A percentile compares a stretch with the other conserved stretches of the same genome.
These are phyloP conservation scores for Coemansia asiatica DNA, from an alignment of 192 early-diverging fungal genomes.

Conservation along the genomic window DNA sequence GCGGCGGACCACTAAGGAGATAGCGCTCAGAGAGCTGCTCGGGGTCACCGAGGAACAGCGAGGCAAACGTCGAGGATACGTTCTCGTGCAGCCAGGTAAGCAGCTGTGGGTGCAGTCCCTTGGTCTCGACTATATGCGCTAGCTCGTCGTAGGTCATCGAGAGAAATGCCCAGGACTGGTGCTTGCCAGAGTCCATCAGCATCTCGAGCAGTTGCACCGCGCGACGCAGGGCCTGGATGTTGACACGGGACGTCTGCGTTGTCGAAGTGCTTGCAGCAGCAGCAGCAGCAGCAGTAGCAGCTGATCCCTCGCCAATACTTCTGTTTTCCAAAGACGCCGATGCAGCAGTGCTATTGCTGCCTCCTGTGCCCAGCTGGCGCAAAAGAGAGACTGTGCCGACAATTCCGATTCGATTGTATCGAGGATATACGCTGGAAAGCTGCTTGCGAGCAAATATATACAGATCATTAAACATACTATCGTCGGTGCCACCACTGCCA, in stretches of 20 bases:
- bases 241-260: conserved; percentile 30
- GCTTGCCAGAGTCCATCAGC: conserved; percentile 49
- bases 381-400: conserved; percentile 68
- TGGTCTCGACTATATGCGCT: conserved; percentile 60
- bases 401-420: conserved; percentile 71
- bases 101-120: conserved; percentile 57
- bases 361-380: conserved; percentile 58
- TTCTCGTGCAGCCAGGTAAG: conserved; percentile 70
- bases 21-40: conserved; percentile 34
- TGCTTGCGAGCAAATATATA: conserved; percentile 75
- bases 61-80: conserved; percentile 61
- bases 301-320: too few relatives aligned
- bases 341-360: not conserved
- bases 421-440: conserved; percentile 64
- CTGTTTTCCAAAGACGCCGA: too few relatives aligned
- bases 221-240: conserved; percentile 51
- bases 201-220: conserved; percentile 62
- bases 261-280: conserved; percentile 37
- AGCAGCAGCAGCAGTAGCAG: too few relatives aligned
- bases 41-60: conserved; percentile 57
- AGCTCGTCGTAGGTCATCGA: conserved; percentile 74
- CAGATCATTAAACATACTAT: conserved; percentile 67
- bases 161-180: conserved; percentile 62
- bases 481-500: conserved; percentile 15
- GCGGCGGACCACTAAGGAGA: not conserved